Conservation (phyloP, 2,329 filamentous ascomycete genomes). For the Alternaria atra region DNA sequence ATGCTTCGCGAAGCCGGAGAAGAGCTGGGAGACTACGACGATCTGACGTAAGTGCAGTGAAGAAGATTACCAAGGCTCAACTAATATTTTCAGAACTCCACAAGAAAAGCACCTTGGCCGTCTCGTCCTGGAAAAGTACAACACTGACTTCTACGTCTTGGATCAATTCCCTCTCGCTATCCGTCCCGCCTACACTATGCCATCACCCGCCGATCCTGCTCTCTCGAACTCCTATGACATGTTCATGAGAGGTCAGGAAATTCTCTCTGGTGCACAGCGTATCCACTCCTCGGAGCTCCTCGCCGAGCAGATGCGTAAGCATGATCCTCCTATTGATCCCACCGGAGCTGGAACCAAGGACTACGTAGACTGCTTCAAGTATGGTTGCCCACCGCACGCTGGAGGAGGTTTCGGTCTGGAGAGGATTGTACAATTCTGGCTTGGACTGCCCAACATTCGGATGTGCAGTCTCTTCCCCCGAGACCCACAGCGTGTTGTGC, state of each 20-base stretch:
- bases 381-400: slow-evolving; percentile 70
- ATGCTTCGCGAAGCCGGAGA: slow-evolving; percentile 81
- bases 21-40: slow-evolving; percentile 78
- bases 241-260: slow-evolving; percentile 76
- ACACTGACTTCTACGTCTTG: slow-evolving; percentile 94
- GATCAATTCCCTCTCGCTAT: slow-evolving; percentile 94
- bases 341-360: slow-evolving; percentile 67
- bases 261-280: slow-evolving; percentile 73
- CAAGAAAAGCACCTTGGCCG: slow-evolving; percentile 90
- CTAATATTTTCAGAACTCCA: slow-evolving; percentile 63
- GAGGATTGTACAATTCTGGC: slow-evolving; percentile 72
- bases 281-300: slow-evolving; percentile 69
- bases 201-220: slow-evolving; percentile 60
- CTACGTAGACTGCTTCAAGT: slow-evolving; percentile 70
- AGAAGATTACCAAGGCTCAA: neutral
- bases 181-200: slow-evolving; percentile 91
- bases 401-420: slow-evolving; percentile 73
- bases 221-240: slow-evolving; percentile 72
- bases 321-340: slow-evolving; percentile 66
- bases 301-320: slow-evolving; percentile 65
- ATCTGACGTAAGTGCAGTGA: slow-evolving; percentile 64
- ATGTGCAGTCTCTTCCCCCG: slow-evolving; percentile 70
- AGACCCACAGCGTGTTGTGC: slow-evolving; percentile 66
- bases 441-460: slow-evolving; percentile 70
- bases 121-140: slow-evolving; percentile 85